Conservation (phyloP, 2,329 filamentous ascomycete species). For the Cercospora sp. region DNA sequence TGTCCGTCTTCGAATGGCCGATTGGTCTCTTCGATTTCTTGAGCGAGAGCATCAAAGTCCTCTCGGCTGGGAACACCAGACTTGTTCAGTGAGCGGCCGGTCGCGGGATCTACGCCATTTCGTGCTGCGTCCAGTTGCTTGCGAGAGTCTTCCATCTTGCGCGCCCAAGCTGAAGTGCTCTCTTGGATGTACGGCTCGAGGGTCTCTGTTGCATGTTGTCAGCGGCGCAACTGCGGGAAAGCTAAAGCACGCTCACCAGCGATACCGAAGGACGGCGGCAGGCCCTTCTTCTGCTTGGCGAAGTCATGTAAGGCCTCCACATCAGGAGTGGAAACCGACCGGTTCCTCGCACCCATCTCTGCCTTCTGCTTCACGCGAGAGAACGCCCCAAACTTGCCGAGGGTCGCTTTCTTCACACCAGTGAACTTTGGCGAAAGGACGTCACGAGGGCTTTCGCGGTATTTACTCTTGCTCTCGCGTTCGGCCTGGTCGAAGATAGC, state of each 20-base stretch:
- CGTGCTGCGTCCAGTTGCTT: slow-evolving; percentile 24
- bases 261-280: not conserved
- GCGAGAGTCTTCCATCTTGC: slow-evolving; percentile 9
- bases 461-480: not conserved
- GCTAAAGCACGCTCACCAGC: slow-evolving; percentile 8
- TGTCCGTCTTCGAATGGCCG: slow-evolving; percentile 26
- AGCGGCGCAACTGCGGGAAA: not conserved
- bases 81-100: slow-evolving; percentile 17
- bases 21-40: slow-evolving; percentile 17
- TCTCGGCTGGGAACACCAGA: slow-evolving; percentile 23
- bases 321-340: slow-evolving; percentile 12
- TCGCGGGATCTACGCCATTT: slow-evolving; percentile 25
- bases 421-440: slow-evolving; percentile 15
- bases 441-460: not conserved
- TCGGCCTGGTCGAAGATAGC: slow-evolving; percentile 22
- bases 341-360: slow-evolving; percentile 12
- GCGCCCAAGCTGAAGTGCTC: not conserved
- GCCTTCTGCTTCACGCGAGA: not conserved
- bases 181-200: slow-evolving; percentile 16
- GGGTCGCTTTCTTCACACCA: slow-evolving; percentile 17
- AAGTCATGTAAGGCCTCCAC: not conserved
- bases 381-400: slow-evolving; percentile 14
- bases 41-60: slow-evolving; percentile 23
- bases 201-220: slow-evolving; percentile 2
- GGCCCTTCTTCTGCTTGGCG: not conserved